Evolutionary conservation across 768 basidiomycete genomes (phyloP).

Genomic region (Phylloporus sp.): DNA sequence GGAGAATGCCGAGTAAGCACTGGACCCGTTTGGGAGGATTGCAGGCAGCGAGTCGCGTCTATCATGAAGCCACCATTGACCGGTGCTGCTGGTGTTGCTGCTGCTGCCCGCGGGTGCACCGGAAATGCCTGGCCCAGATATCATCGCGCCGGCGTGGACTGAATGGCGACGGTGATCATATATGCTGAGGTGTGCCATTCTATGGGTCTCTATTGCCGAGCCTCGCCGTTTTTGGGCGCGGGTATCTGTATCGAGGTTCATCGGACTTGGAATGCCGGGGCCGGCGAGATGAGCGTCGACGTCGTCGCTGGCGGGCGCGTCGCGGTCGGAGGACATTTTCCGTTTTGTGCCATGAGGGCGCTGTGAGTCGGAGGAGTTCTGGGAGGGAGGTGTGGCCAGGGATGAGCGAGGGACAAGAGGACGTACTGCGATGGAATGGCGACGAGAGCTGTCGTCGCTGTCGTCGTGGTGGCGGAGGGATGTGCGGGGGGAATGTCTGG

Average conservation of each 20-base stretch:
- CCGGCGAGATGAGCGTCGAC: constrained; percentile 63
- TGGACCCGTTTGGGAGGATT: constrained; percentile 59
- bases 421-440: constrained; percentile 67
- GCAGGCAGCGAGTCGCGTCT: constrained; percentile 73
- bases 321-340: constrained; percentile 73
- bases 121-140: constrained; percentile 26
- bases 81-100: too few species aligned
- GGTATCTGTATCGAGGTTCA: constrained; percentile 53
- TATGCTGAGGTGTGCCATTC: constrained; percentile 69
- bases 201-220: constrained; percentile 73
- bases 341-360: constrained; percentile 66
- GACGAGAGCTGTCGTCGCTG: constrained; percentile 63
- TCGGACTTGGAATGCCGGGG: constrained; percentile 58
- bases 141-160: constrained; percentile 54
- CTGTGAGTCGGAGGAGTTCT: constrained; percentile 38
- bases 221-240: constrained; percentile 80
- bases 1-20: constrained; percentile 52
- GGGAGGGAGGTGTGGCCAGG: neutral
- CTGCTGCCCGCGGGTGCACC: constrained; percentile 16
- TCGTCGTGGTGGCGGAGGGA: constrained; percentile 39
- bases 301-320: constrained; percentile 51
- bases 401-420: constrained; percentile 3
- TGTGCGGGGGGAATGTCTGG: constrained; percentile 24
- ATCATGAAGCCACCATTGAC: constrained; percentile 59
- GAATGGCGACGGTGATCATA: constrained; percentile 73